Evolutionary conservation across 2,329 filamentous ascomycete species (phyloP), one percentile per base, ranked within the genome.

Genomic region (Fusarium nygamai): DNA sequence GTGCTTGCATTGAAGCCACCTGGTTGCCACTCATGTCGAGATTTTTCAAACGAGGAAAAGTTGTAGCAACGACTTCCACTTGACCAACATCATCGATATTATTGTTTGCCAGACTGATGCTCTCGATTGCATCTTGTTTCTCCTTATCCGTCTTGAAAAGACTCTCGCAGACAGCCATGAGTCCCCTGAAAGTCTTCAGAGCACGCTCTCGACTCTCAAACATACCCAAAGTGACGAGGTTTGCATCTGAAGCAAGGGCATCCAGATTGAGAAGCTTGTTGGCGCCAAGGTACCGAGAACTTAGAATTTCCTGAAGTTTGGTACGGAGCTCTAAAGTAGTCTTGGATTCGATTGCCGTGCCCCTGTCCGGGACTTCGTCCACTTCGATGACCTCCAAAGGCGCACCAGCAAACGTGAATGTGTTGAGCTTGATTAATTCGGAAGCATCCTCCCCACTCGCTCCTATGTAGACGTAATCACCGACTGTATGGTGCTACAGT

Each of bases 21-120:
- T 91, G 89, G 83, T 98, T 98, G 80, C 92, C 90, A 62, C 94
- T 96, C 33, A 98, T 88, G 76, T 98, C 96, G 19, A 99, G 90
- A 75, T 98, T 95, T 80, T 94, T 92, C 68, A 98, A 86, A 70
- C 95, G 92, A 1, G 95, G 94, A 62, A 98, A 93, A 1, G 93
- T 94, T 60, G 90, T 89, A 16, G 94, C 91, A 4, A 98, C 87
- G 3, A 91, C 88, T 59, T 92, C 94, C 58, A 98, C 92, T 61
- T 92, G 88, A 27, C 86, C 82, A 43, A 98, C 89, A 72, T 93
- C 92, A 58, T 90, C 86, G 51, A 98, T 91, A 69, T 91, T 90
- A 82, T 98, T 98, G 81, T 91, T 90, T 24, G 93, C 91, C 19
- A 99, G 88, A 43, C 92, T 94, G 77, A 98, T 92, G 79, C 94